Base-by-base conservation (phyloP, 345 rosid species). In the Euphorbia pulcherrima region DNA sequence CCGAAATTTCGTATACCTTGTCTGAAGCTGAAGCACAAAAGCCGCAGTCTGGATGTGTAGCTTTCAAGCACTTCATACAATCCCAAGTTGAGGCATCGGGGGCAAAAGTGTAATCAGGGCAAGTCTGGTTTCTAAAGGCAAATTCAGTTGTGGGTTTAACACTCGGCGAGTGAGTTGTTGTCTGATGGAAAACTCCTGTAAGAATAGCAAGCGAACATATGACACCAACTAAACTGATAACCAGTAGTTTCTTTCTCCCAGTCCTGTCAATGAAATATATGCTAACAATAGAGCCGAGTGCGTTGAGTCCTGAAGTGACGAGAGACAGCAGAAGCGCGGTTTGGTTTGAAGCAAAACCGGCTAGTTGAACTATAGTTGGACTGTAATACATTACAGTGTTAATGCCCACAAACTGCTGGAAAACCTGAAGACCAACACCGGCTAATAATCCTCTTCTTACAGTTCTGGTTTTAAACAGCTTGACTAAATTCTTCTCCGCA, bases 331-430 rank as follows among this genome's bases (percentile, higher is more conserved):
- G 85, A 35, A 92, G 80, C 11, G 98, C 98, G 1, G 95, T 92
- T 69, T 54, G 75, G 77, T 92, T 92, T 9, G 97, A 92, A 3
- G 98, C 97, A 5, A 81, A 81, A 65, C 98, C 97, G 4, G 98
- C 97, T 0, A 87, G 67, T 73, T 92, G 98, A 68, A 90, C 55
- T 52, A 92, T 90, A 27, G 95, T 83, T 21, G 98, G 92, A 73
- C 96, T 88, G 78, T 90, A 92, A 51, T 92, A 92, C 98, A 92
- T 90, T 65, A 90, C 92, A 0, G 98, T 90, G 74, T 92, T 92
- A 67, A 90, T 92, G 58, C 96, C 98, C 24, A 90, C 95, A 68
- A 88, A 90, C 63, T 92, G 98, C 72, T 90, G 98, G 81, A 83
- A 87, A 71, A 90, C 84, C 78, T 84, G 90, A 69, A 92, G 88